These are phyloP conservation scores for Talaromyces pinophilus DNA, from an alignment of 2,329 filamentous ascomycete genomes.

Conservation along the genomic window DNA sequence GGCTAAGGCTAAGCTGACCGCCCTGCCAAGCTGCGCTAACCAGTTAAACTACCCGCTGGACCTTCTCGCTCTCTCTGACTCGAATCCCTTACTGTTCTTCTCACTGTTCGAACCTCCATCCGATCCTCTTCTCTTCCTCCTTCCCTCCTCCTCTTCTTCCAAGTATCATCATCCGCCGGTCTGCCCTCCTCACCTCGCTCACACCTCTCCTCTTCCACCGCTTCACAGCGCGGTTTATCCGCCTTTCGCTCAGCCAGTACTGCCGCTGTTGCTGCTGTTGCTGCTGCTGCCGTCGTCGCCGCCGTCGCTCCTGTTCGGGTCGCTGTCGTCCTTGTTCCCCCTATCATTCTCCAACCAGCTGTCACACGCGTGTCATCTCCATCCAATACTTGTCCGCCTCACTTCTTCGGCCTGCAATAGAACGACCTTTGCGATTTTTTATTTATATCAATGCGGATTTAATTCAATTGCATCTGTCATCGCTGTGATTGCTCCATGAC, in stretches of 20 bases:
- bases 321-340: constrained; percentile 14
- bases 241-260: constrained; percentile 22
- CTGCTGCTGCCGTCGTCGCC: background rate
- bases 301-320: background rate
- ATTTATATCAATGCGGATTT: constrained; percentile 1
- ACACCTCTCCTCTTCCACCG: constrained; percentile 19
- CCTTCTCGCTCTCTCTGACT: constrained; percentile 14
- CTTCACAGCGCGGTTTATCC: constrained; percentile 17
- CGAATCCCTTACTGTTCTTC: constrained; percentile 7
- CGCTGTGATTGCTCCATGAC: constrained; percentile 1
- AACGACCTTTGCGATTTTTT: background rate
- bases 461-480: constrained; percentile 9
- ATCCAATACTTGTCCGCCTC: constrained; percentile 10
- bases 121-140: constrained; percentile 17
- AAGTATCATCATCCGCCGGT: constrained; percentile 17
- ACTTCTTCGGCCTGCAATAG: background rate
- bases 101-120: background rate
- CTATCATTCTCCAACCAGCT: constrained; percentile 10
- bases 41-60: constrained; percentile 7
- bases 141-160: constrained; percentile 18
- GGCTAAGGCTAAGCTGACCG: constrained; percentile 4
- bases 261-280: constrained; percentile 1
- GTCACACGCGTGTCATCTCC: constrained; percentile 14
- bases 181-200: constrained; percentile 13
- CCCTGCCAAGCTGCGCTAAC: constrained; percentile 17